Evolutionary conservation across 306 rosid genomes (phyloP).

Genomic region (Ormosia semicastrata): DNA sequence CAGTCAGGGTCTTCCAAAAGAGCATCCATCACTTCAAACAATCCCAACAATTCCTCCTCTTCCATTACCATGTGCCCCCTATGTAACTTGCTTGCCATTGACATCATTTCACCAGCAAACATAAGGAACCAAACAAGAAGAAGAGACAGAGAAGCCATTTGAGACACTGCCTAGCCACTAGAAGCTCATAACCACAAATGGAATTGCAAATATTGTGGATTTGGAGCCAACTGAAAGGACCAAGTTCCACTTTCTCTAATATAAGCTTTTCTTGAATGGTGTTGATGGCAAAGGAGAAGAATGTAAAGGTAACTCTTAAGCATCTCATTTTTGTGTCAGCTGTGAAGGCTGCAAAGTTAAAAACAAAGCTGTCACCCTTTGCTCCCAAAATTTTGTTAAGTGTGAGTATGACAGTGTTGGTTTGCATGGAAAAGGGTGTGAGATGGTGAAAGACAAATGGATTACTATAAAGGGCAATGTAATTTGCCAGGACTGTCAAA

Average conservation of each 20-base stretch:
- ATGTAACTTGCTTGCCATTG: background rate
- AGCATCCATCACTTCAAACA: constrained; percentile 56
- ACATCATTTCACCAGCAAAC: constrained; percentile 28
- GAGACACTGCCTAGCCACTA: constrained; percentile 10
- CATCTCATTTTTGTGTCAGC: constrained; percentile 22
- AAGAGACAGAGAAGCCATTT: constrained; percentile 48
- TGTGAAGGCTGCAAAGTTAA: constrained; percentile 30
- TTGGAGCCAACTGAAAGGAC: background rate
- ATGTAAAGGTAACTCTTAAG: constrained; percentile 1
- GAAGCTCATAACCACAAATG: background rate
- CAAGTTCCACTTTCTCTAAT: constrained; percentile 1
- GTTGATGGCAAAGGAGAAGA: constrained; percentile 24
- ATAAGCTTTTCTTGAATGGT: constrained; percentile 19
- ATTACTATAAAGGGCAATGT: constrained; percentile 19
- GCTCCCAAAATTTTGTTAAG: constrained; percentile 4
- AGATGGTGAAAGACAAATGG: constrained; percentile 12
- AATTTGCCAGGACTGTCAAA: constrained; percentile 29
- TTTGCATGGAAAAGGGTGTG: constrained; percentile 39
- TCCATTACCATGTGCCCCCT: constrained; percentile 39
- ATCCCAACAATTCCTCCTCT: constrained; percentile 55
- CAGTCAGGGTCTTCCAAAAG: constrained; percentile 52
- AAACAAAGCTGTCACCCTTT: constrained; percentile 33
- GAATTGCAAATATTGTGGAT: background rate
- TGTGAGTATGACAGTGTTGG: constrained; percentile 39
- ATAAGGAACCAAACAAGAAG: constrained; percentile 43